Percentiles rank a stretch among this genome's conserved stretches.
phyloP scores from a whole-genome alignment of 2,329 filamentous ascomycete genomes.

The Colletotrichum musicola region DNA sequence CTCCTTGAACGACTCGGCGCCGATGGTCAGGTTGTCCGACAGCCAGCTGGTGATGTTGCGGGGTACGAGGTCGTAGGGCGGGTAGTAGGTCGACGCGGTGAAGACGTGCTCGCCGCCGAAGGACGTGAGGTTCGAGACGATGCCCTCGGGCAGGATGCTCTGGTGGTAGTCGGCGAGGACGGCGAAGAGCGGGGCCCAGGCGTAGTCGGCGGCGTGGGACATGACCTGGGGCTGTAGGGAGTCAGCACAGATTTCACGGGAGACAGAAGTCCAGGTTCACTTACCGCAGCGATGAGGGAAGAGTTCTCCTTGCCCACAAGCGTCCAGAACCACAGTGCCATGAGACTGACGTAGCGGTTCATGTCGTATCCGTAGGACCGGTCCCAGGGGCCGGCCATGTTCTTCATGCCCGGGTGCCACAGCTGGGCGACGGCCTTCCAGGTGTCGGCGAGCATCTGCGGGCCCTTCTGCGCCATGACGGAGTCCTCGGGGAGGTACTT shows the following conservation, averaged over 20 bases:
- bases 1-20: slow-evolving; percentile 69
- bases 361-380: slow-evolving; percentile 74
- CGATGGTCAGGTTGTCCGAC: slow-evolving; percentile 68
- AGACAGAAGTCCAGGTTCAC: background rate
- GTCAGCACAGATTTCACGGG: no score
- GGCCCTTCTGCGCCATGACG: slow-evolving; percentile 64
- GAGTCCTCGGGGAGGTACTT: slow-evolving; percentile 69
- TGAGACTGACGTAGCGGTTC: slow-evolving; percentile 70
- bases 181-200: slow-evolving; percentile 68
- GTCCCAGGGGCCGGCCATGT: slow-evolving; percentile 75
- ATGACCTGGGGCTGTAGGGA: slow-evolving; percentile 60
- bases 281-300: slow-evolving; percentile 49
- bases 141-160: slow-evolving; percentile 56
- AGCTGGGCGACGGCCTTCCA: slow-evolving; percentile 66
- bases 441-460: slow-evolving; percentile 63
- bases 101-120: slow-evolving; percentile 69
- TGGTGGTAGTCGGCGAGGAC: slow-evolving; percentile 65
- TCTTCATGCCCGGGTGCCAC: slow-evolving; percentile 70
- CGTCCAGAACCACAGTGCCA: slow-evolving; percentile 71
- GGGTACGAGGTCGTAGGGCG: slow-evolving; percentile 67
- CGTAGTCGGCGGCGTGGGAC: slow-evolving; percentile 70
- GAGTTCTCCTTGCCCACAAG: slow-evolving; percentile 63
- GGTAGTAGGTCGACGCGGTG: slow-evolving; percentile 65
- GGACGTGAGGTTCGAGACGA: slow-evolving; percentile 54
- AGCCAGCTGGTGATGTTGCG: slow-evolving; percentile 73